Base-by-base conservation (phyloP, 108 stramenopile genomes). In the Aurantiochytrium sp. region DNA sequence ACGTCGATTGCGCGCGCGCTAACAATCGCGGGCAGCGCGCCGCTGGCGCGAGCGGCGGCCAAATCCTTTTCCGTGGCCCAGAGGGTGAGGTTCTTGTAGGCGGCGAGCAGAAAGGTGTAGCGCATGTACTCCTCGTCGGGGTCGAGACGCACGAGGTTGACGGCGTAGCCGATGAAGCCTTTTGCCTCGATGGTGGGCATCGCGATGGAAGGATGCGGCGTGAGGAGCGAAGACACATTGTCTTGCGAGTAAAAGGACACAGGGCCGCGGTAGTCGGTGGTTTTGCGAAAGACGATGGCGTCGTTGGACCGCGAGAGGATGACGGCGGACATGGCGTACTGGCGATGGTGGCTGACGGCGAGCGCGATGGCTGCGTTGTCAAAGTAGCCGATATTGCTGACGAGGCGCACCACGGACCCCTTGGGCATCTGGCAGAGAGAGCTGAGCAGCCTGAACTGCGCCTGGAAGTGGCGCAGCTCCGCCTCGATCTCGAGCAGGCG, bases 41-140 rank as follows among this genome's bases (percentile, higher is more conserved):
- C 59, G 10, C 22, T 17, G 3, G 59, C 4, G 12, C 59, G 27
- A 6, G 59, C 59, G 8, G 59, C 59, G 10, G 15, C 19, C 22
- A 65, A 12, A 8, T 65, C 59, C 34, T 65, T 65, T 34, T 34
- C 59, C 15, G 59, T 24, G 24, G 59, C 59, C 73, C 73, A 81
- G 45, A 81, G 6, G 12, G 73, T 81, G 12, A 81, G n/a, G 30
- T 81, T 81, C 45, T 81, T 81, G 73, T 81, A 81, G 10, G 73
- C 73, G 21, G 42, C 39, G 2, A 81, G 73, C 15, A 81, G 30
- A 48, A 81, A 81, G 15, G 73, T 81, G 73, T 81, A 81, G n/a
- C 73, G 73, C 73, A 81, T 81, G 45, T 81, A 81, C 45, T 81
- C 73, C 45, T 81, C 73, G 12, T 81, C 45, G 0, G 73, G 42